phyloP scores from a whole-genome alignment of 2,329 filamentous ascomycete genomes.

The Chaetothyriales sp. region DNA sequence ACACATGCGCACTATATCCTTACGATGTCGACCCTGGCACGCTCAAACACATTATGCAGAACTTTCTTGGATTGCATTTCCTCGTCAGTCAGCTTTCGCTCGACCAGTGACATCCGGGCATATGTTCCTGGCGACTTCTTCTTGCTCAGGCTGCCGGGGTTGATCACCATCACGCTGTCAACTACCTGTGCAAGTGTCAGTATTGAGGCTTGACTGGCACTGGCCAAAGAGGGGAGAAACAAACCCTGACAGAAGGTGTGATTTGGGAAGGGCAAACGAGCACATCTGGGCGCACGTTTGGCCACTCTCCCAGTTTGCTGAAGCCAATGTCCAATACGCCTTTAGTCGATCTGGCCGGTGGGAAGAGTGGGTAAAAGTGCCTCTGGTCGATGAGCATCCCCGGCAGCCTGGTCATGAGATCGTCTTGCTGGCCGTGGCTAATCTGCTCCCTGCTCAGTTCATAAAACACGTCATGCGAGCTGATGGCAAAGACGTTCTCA shows the following conservation, averaged over 20 bases:
- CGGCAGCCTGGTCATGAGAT: constrained; percentile 54
- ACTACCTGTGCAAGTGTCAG: constrained; percentile 49
- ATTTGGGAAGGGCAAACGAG: constrained; percentile 68
- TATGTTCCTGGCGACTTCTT: constrained; percentile 72
- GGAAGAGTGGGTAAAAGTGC: constrained; percentile 82
- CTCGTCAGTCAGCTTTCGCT: constrained; percentile 43
- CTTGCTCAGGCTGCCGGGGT: constrained; percentile 78
- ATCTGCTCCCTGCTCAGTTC: constrained; percentile 67
- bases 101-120: constrained; percentile 60
- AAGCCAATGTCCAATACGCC: constrained; percentile 64
- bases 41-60: constrained; percentile 62
- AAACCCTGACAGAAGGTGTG: constrained; percentile 75
- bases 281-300: constrained; percentile 71
- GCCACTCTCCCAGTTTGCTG: constrained; percentile 78
- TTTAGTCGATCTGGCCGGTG: constrained; percentile 52
- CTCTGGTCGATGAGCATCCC: constrained; percentile 74
- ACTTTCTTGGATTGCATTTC: constrained; percentile 43
- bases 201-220: background rate
- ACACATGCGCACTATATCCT: constrained; percentile 49
- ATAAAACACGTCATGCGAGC: constrained; percentile 67
- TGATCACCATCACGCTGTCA: constrained; percentile 76
- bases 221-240: constrained; percentile 15
- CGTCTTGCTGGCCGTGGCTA: constrained; percentile 38
- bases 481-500: constrained; percentile 68
- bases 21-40: constrained; percentile 74